Evolutionary conservation across 2,329 filamentous ascomycete genomes (phyloP).

Genomic region (Myriosclerotinia scirpicola): DNA sequence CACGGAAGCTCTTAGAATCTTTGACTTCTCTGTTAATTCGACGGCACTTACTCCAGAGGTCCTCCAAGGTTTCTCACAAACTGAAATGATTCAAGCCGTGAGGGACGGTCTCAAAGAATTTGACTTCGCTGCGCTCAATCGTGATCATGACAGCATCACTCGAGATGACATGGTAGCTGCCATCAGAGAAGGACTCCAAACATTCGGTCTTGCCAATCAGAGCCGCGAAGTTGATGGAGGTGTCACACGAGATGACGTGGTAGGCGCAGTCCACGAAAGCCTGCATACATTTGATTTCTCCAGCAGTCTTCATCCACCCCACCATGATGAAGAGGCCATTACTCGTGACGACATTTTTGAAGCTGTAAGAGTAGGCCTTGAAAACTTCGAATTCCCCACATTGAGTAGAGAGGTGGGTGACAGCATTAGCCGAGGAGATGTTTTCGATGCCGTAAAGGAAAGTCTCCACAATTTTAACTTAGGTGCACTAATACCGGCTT

Average conservation of each 20-base stretch:
- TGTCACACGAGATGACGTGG: slow-evolving; percentile 69
- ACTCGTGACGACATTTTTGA: slow-evolving; percentile 63
- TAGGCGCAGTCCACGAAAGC: slow-evolving; percentile 82
- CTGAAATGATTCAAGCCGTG: slow-evolving; percentile 82
- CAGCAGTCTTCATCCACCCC: slow-evolving; percentile 57
- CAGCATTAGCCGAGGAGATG: slow-evolving; percentile 73
- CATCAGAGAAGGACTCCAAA: slow-evolving; percentile 82
- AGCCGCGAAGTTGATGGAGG: slow-evolving; percentile 52
- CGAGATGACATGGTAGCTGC: slow-evolving; percentile 81
- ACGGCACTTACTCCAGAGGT: slow-evolving; percentile 47
- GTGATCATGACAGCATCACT: slow-evolving; percentile 71
- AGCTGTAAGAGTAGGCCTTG: slow-evolving; percentile 61
- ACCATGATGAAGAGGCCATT: slow-evolving; percentile 54
- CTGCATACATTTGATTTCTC: slow-evolving; percentile 80
- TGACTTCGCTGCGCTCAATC: slow-evolving; percentile 65
- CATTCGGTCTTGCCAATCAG: slow-evolving; percentile 64
- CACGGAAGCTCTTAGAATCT: slow-evolving; percentile 56
- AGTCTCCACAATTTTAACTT: slow-evolving; percentile 54
- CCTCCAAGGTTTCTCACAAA: slow-evolving; percentile 64
- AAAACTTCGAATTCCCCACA: slow-evolving; percentile 49
- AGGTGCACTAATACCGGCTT: slow-evolving; percentile 36
- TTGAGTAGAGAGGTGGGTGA: slow-evolving; percentile 42
- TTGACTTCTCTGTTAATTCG: slow-evolving; percentile 47
- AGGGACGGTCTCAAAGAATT: slow-evolving; percentile 84
- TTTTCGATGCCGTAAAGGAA: slow-evolving; percentile 77